Base-by-base conservation (phyloP, 345 rosid genomes). In the Salix arbutifolia region DNA sequence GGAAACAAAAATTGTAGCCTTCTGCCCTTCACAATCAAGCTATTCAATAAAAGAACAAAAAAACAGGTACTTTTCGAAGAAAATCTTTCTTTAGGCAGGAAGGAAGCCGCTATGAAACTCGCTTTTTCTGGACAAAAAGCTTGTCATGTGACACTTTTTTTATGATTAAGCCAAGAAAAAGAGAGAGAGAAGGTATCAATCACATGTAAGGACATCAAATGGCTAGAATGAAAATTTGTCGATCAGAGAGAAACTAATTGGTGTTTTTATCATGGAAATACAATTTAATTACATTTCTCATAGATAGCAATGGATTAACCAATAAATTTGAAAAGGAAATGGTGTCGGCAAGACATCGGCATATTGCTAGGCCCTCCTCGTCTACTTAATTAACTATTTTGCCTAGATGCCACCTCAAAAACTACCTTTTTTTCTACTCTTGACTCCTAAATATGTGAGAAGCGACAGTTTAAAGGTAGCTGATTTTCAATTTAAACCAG, bases 21-120 rank as follows among this genome's bases (percentile, higher is more conserved):
- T 37, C 71, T 17, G 38, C 69, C 56, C 30, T 31, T 76, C 18
- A 31, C 53, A 18, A 64, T 74, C 75, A 72, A 70, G 70, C 37
- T 50, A 33, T 25, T 72, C 33, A 30, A 30, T 14, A 30, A 70
- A 67, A 74, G 37, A 42, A 33, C 2, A 16, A 1, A 14, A 65
- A 46, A 71, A 67, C 7, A 35, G 7, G 46, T 42, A 42, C 77
- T 77, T 78, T 74, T 28, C 69, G 58, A 71, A 44, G 60, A 18
- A 70, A 73, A 73, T n/a, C 67, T 67, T 76, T 81, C 76, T 33
- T 60, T 26, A 72, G 76, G 76, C 48, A 50, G 74, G 37, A 56
- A 71, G 35, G 60, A 75, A 80, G 80, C 70, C 70, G 10, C 42
- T 50, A 44, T 60, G 78, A 75, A 81, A 69, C 18, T 53, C 73